Conservation (phyloP, 1,284 basidiomycete species). For the Apiotrichum veenhuisii region DNA sequence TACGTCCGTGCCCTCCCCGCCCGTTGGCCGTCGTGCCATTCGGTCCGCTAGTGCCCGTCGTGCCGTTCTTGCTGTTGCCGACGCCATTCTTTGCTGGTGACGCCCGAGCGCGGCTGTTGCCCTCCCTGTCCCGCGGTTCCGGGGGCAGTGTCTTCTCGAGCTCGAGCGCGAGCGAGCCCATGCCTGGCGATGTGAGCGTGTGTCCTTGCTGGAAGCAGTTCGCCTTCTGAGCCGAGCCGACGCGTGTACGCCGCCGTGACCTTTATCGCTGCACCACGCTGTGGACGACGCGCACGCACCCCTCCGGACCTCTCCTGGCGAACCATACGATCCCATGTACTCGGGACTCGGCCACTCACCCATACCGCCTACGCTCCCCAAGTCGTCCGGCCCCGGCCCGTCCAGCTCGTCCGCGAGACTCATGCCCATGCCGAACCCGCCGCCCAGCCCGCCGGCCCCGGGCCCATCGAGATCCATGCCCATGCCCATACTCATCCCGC, state of each 20-base stretch:
- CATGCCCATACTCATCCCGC: not conserved
- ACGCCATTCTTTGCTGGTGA: not conserved
- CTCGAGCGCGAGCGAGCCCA: slow-evolving; percentile 11
- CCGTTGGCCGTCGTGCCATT: too few relatives aligned
- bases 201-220: not conserved
- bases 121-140: not conserved
- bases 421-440: not conserved
- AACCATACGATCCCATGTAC: too few relatives aligned
- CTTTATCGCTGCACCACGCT: not conserved
- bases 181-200: not conserved
- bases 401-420: slow-evolving; percentile 8
- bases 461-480: not conserved
- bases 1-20: too few relatives aligned
- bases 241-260: not conserved
- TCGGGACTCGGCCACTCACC: too few relatives aligned
- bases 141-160: slow-evolving; percentile 5
- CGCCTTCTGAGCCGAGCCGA: too few relatives aligned
- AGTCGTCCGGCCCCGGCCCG: slow-evolving; percentile 1
- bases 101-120: not conserved
- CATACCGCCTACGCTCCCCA: not conserved
- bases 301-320: too few relatives aligned
- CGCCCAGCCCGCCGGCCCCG: not conserved
- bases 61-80: too few relatives aligned
- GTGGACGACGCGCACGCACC: too few relatives aligned
- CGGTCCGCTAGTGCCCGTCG: too few relatives aligned